These are phyloP conservation scores for Phytophthora colocasiae DNA, from an alignment of 352 stramenopile genomes.

Conservation along the genomic window DNA sequence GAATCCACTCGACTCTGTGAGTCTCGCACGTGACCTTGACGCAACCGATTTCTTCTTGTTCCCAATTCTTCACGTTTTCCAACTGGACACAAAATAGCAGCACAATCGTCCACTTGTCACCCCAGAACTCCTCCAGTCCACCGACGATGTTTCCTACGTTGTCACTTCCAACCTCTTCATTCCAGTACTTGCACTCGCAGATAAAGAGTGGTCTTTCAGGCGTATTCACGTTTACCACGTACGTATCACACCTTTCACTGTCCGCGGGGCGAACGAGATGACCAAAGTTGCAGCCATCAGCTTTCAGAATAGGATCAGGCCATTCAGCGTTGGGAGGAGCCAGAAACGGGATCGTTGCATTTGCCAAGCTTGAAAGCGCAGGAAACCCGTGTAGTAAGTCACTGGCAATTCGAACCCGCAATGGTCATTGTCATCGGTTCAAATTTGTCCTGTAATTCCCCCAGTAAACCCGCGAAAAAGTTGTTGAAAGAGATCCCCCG, in stretches of 20 bases:
- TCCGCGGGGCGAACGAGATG: slow-evolving; percentile 5
- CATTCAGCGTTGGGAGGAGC: slow-evolving; percentile 18
- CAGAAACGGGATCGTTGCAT: not conserved
- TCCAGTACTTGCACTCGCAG: slow-evolving; percentile 23
- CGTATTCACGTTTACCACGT: not conserved
- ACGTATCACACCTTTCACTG: slow-evolving; percentile 1
- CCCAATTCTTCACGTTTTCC: too few species aligned
- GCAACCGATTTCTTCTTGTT: too few species aligned
- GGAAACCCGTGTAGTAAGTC: not conserved
- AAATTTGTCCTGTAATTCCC: slow-evolving; percentile 11
- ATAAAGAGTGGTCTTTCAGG: slow-evolving; percentile 6
- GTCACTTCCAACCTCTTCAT: too few species aligned
- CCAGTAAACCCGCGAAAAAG: slow-evolving; percentile 30
- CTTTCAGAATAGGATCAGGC: not conserved
- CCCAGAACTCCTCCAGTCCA: too few species aligned
- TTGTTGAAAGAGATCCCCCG: slow-evolving; percentile 33
- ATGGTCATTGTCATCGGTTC: not conserved
- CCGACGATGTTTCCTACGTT: too few species aligned
- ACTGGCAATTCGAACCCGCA: not conserved
- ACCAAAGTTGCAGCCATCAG: slow-evolving; percentile 18
- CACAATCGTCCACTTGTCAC: too few species aligned
- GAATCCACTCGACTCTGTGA: too few species aligned
- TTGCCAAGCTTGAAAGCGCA: not conserved
- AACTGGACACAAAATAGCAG: too few species aligned
- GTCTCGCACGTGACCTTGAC: too few species aligned